Conservation (phyloP, 441 rosid species). For the Raphanus hybrid region DNA sequence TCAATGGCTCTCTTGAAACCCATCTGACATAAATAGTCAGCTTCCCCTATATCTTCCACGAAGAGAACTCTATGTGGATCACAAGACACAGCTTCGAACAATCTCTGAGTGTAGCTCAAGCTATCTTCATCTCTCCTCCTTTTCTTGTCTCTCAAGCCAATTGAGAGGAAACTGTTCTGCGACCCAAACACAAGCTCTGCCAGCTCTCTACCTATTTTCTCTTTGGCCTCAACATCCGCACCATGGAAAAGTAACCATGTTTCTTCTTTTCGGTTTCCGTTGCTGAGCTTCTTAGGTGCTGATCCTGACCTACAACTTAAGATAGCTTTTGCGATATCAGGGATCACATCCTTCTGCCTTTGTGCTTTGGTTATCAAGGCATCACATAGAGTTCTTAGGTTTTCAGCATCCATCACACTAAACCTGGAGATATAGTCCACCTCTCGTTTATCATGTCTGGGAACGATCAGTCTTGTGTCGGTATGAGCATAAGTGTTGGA, state of each 20-base stretch:
- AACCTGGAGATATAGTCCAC: constrained; percentile 47
- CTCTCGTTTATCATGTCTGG: constrained; percentile 39
- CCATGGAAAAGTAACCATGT: constrained; percentile 69
- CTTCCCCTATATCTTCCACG: constrained; percentile 54
- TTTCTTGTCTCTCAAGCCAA: constrained; percentile 51
- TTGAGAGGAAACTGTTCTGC: constrained; percentile 42
- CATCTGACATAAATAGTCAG: constrained; percentile 48
- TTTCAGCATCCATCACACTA: constrained; percentile 49
- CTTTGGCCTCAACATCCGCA: constrained; percentile 49
- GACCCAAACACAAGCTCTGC: constrained; percentile 56
- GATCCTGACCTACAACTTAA: constrained; percentile 57
- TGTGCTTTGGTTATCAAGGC: constrained; percentile 55
- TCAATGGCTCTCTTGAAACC: constrained; percentile 70
- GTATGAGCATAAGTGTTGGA: constrained; percentile 39
- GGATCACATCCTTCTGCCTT: constrained; percentile 48
- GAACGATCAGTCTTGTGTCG: too few species aligned
- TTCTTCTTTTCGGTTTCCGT: constrained; percentile 45
- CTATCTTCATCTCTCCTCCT: constrained; percentile 49
- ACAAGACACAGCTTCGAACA: constrained; percentile 45
- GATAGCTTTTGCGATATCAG: constrained; percentile 51
- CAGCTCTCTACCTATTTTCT: constrained; percentile 53
- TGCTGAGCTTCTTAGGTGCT: constrained; percentile 41
- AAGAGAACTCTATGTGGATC: constrained; percentile 63
- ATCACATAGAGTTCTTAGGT: constrained; percentile 43
- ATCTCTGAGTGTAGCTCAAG: constrained; percentile 47